Evolutionary conservation across 139 green algal genomes (phyloP), one percentile per base, ranked within the genome.

Genomic region (Chlorella vulgaris): DNA sequence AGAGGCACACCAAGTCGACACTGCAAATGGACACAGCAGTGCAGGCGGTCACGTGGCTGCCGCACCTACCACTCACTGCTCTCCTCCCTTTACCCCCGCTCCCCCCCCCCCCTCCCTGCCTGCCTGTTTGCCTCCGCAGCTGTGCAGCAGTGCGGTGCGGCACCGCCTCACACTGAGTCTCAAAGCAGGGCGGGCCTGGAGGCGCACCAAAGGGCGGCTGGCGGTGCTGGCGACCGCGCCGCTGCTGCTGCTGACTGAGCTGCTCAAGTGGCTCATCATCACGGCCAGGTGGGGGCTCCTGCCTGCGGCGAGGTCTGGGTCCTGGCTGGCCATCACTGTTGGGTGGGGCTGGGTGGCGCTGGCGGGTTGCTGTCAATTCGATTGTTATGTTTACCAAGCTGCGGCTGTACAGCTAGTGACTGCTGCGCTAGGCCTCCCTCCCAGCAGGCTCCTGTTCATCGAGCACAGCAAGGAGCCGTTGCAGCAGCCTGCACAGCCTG

Each of bases 111-210:
- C n/a, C n/a, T n/a, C n/a, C n/a, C n/a, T n/a, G n/a, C n/a, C n/a
- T n/a, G n/a, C 8, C 69, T 60, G 33, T 7, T 66, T 38, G 2
- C 50, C 38, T 40, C 7, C 4, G 1, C 75, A 83, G 78, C 53
- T 83, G 67, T 78, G 78, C 38, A 39, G 61, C 38, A 83, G 39
- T 39, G n/a, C 61, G 67, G 67, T 67, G 47, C 78, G 78, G 33
- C 78, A 83, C 67, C 69, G 78, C 51, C 67, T 79, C 31, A 83
- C 78, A 38, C 78, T 83, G 67, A 29, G 19, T 4, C 36, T 68
- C 67, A 67, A 67, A 29, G 50, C 63, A 10, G 38, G 26, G 68
- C 67, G 78, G 5, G 29, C 51, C 28, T 83, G 78, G 78, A 33
- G 73, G 50, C 73, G 73, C 35, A 26, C n/a, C 33, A 50, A 67